phyloP scores from a whole-genome alignment of 2,329 filamentous ascomycete genomes.

The Berkeleyomyces basicola region DNA sequence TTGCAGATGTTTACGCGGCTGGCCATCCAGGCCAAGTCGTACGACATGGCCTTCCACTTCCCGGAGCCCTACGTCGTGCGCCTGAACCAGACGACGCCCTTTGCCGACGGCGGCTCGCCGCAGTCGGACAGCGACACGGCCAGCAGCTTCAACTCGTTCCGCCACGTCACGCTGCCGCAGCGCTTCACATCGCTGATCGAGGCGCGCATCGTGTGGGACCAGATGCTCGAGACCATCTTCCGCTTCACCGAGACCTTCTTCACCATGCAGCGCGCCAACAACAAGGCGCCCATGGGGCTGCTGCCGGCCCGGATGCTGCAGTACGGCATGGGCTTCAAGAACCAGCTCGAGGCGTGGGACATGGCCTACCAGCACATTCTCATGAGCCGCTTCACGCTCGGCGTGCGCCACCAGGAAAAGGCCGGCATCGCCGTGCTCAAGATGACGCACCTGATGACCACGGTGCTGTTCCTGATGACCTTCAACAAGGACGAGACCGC shows the following conservation, averaged over 20 bases:
- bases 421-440: slow-evolving; percentile 44
- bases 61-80: slow-evolving; percentile 44
- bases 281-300: slow-evolving; percentile 35
- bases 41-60: slow-evolving; percentile 53
- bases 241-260: slow-evolving; percentile 42
- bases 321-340: slow-evolving; percentile 31
- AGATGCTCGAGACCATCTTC: slow-evolving; percentile 37
- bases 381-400: slow-evolving; percentile 29
- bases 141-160: background rate
- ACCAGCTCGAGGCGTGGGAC: slow-evolving; percentile 37
- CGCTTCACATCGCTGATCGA: slow-evolving; percentile 35
- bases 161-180: slow-evolving; percentile 20
- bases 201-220: slow-evolving; percentile 40
- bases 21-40: slow-evolving; percentile 49
- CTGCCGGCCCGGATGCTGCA: slow-evolving; percentile 32
- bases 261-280: slow-evolving; percentile 23
- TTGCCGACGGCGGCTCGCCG: background rate
- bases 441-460: slow-evolving; percentile 43
- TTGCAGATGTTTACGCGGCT: slow-evolving; percentile 46
- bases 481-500: slow-evolving; percentile 41
- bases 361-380: slow-evolving; percentile 40
- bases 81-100: slow-evolving; percentile 20
- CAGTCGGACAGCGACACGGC: background rate
- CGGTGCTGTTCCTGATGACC: slow-evolving; percentile 41
- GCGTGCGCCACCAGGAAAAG: slow-evolving; percentile 37